Percentiles rank a stretch among this genome's conserved stretches.
Evolutionary conservation across 768 basidiomycete species (phyloP).

Genomic region (Myochromella boudieri): DNA sequence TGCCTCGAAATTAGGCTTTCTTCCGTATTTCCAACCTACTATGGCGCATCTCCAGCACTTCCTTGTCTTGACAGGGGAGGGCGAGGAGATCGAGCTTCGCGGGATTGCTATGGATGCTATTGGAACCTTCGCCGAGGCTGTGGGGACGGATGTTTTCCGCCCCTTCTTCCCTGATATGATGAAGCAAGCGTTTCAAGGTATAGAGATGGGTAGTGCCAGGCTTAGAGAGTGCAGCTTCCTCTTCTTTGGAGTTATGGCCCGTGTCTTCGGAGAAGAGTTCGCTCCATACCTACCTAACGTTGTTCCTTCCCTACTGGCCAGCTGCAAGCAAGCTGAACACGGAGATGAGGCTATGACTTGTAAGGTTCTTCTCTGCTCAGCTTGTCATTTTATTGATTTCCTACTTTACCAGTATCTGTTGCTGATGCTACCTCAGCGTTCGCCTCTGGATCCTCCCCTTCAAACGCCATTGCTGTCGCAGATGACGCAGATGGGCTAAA

Average conservation of each 20-base stretch:
- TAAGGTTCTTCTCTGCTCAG: conserved; percentile 25
- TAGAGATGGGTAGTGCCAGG: conserved; percentile 82
- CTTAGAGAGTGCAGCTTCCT: conserved; percentile 95
- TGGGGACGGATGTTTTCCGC: conserved; percentile 90
- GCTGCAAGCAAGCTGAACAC: conserved; percentile 81
- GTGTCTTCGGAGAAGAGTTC: conserved; percentile 94
- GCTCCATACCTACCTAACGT: conserved; percentile 83
- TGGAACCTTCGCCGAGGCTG: conserved; percentile 96
- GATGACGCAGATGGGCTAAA: conserved; percentile 55
- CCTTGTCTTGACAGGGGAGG: conserved; percentile 80
- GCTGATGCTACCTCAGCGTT: conserved; percentile 61
- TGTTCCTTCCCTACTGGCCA: conserved; percentile 80
- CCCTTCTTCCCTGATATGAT: conserved; percentile 97
- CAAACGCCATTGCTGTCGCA: conserved; percentile 64
- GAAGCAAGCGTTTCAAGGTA: conserved; percentile 90
- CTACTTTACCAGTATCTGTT: conserved; percentile 40
- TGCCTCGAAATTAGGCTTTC: conserved; percentile 87
- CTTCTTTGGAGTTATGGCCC: conserved; percentile 98
- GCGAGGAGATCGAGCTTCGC: conserved; percentile 91
- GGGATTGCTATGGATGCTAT: conserved; percentile 99
- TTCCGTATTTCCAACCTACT: conserved; percentile 91
- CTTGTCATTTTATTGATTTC: conserved; percentile 6
- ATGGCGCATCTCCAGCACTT: conserved; percentile 89
- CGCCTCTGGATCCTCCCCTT: conserved; percentile 71
- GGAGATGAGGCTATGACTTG: conserved; percentile 54